These are phyloP conservation scores for Camelina neglecta DNA, from an alignment of 345 rosid genomes.

Conservation along the genomic window DNA sequence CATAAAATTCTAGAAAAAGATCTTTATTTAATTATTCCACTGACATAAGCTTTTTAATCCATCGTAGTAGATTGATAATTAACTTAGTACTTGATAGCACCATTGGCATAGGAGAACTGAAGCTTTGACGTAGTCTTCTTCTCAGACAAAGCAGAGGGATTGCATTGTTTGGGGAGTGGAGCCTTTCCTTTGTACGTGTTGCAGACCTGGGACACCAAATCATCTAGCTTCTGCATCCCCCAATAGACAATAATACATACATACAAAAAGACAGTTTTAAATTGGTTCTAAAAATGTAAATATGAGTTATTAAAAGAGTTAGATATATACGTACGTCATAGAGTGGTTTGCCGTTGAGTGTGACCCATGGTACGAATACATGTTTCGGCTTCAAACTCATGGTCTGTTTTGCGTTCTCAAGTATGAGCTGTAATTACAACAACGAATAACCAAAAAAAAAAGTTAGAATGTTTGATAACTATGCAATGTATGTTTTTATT, in stretches of 20 bases:
- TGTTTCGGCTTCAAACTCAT: conserved; percentile 19
- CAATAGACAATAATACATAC: background rate
- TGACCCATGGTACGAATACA: conserved; percentile 38
- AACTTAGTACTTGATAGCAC: background rate
- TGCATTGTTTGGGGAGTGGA: conserved; percentile 29
- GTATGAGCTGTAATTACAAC: conserved; percentile 26
- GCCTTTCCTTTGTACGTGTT: conserved; percentile 33
- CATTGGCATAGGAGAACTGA: conserved; percentile 27
- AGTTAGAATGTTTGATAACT: background rate
- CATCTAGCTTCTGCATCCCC: background rate
- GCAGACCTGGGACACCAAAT: conserved; percentile 20
- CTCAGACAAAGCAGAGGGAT: background rate
- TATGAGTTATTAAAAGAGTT: background rate
- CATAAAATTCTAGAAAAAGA: background rate
- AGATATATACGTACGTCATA: background rate
- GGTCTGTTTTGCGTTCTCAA: conserved; percentile 35
- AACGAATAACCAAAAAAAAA: background rate
- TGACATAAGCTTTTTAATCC: conserved; percentile 6
- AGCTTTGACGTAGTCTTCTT: conserved; percentile 1
- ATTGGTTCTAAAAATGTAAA: background rate
- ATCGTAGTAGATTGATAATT: conserved; percentile 7
- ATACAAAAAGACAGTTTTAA: background rate
- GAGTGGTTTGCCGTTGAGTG: conserved; percentile 32
- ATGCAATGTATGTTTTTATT: background rate
- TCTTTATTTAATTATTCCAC: conserved; percentile 5